Percentiles rank a stretch among this genome's conserved stretches.
Evolutionary conservation across 2,329 filamentous ascomycete species (phyloP).

Genomic region (Biscogniauxia mediterranea): DNA sequence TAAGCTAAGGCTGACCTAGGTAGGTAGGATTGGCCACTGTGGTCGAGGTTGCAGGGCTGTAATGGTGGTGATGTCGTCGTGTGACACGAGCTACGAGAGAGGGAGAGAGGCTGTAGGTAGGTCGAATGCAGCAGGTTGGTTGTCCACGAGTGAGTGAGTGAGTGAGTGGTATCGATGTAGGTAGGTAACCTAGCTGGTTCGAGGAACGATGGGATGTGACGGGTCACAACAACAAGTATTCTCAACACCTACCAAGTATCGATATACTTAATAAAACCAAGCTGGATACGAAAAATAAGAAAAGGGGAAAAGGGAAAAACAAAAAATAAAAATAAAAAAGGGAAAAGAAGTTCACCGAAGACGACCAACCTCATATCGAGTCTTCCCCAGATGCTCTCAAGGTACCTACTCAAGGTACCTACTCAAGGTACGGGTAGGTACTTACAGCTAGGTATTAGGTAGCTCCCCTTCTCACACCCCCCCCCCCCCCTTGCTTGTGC

Average conservation of each 20-base stretch:
- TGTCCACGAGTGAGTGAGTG: conserved; percentile 4
- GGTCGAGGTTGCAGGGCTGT: background rate
- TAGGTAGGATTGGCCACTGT: conserved; percentile 3
- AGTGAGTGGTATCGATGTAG: too few relatives aligned
- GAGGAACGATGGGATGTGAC: conserved; percentile 6
- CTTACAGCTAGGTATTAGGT: too few relatives aligned
- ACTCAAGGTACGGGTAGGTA: too few relatives aligned
- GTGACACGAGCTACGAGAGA: conserved; percentile 12
- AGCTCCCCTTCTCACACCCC: too few relatives aligned
- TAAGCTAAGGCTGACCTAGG: too few relatives aligned
- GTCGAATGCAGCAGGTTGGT: conserved; percentile 4
- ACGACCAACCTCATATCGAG: background rate
- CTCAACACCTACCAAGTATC: background rate
- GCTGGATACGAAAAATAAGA: background rate
- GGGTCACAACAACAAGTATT: background rate
- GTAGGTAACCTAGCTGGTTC: too few relatives aligned
- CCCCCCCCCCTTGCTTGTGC: background rate
- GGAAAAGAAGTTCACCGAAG: background rate
- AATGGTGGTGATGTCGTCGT: conserved; percentile 17
- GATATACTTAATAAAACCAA: background rate
- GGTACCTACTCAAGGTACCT: too few relatives aligned
- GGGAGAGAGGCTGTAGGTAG: background rate
- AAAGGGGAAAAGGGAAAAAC: too few relatives aligned
- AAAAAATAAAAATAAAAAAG: too few relatives aligned
- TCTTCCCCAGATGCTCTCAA: too few relatives aligned